Evolutionary conservation across 768 basidiomycete genomes (phyloP), one percentile per base, ranked within the genome.

Genomic region (Pulveroboletus sp.): DNA sequence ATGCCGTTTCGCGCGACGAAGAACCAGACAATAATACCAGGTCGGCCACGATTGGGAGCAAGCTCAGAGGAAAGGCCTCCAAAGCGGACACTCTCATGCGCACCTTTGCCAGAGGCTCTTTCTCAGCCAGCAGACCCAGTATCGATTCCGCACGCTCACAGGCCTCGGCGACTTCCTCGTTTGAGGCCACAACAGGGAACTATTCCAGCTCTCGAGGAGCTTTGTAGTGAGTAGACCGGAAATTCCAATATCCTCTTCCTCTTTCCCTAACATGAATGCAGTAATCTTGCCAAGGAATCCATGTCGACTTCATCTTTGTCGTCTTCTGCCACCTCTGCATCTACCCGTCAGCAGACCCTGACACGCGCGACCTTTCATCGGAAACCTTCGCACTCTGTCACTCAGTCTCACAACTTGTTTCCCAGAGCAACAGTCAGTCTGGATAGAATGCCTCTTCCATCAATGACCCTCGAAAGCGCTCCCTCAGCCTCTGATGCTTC

Each of bases 221-320:
- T 25, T 61, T 85, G 11, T 79, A 81, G 86, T 89, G 57, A 67
- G 85, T 76, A 20, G 32, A 43, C 5, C 4, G 1, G 6, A 33
- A 45, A 16, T 16, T 7, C 14, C 16, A 8, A 0, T 5, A 4
- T 32, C 23, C 24, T 24, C 21, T 17, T 23, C 29, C 40, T 11
- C 4, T 29, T 19, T 49, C 34, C 20, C 35, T 54, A 11, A 65
- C 8, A 17, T 48, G 42, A 12, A 14, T 49, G 13, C 40, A 87
- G 85, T 58, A 72, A 78, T 11, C 74, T 82, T 32, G 76, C 83
- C 29, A 82, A 82, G 52, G 79, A 83, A 57, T 79, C 79, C 55
- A 64, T 78, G 60, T 84, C 86, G 7, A 73, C 79, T 13, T 71
- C 76, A 3, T 81, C 82, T 29, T 63, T 82, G 47, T 68, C 73